Evolutionary conservation across 169 alveolate genomes (phyloP).

Genomic region (Cyclospora cayetanensis): DNA sequence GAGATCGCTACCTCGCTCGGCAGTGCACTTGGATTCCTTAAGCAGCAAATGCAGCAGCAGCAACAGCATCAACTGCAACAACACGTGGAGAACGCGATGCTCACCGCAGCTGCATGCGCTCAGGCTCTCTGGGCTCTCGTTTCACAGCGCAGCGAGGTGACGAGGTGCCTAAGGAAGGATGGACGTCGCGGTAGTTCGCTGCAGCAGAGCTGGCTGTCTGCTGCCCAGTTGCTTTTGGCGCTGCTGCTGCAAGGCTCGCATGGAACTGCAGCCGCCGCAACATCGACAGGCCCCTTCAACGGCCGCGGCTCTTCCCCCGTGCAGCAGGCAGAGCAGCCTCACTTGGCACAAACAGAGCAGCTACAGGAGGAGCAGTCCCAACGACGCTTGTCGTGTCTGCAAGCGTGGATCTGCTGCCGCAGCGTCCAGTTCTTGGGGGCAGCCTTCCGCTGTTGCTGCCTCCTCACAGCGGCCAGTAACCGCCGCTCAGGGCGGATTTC

Average conservation of each 20-base stretch:
- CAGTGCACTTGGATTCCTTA: neutral
- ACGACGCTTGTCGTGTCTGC: neutral
- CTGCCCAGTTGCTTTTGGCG: constrained; percentile 29
- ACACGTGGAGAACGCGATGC: neutral
- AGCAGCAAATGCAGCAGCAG: neutral
- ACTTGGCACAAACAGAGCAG: too few relatives aligned
- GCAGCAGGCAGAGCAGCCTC: too few relatives aligned
- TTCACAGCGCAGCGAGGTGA: constrained; percentile 3
- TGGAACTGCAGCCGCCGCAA: neutral
- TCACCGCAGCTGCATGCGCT: constrained; percentile 28
- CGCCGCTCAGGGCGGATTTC: neutral
- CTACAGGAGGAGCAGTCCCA: constrained; percentile 14
- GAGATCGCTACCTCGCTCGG: neutral
- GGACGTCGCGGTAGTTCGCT: neutral
- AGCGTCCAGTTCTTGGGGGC: neutral
- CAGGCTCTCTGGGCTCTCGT: constrained; percentile 12
- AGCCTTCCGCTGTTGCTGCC: constrained; percentile 5
- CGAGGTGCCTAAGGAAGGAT: neutral
- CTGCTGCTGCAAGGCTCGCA: constrained; percentile 9
- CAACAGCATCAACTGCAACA: neutral
- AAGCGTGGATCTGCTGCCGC: constrained; percentile 22
- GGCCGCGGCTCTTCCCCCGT: too few relatives aligned
- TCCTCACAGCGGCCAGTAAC: neutral
- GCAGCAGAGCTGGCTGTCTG: constrained; percentile 20
- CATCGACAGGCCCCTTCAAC: too few relatives aligned